These are phyloP conservation scores for Caryocar brasiliense DNA, from an alignment of 441 rosid genomes.

Conservation along the genomic window DNA sequence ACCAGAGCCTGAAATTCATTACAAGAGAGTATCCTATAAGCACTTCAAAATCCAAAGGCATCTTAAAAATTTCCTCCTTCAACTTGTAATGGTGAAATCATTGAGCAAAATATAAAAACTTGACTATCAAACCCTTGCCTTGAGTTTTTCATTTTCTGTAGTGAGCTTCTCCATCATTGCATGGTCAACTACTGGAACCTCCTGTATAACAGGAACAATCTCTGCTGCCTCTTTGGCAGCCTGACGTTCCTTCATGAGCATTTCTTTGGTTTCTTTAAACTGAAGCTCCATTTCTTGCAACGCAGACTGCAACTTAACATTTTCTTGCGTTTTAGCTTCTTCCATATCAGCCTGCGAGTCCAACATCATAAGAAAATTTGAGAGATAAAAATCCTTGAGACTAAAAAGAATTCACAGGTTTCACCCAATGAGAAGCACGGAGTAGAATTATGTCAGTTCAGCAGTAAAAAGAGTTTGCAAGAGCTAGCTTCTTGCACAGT, in stretches of 20 bases:
- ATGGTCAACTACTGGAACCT: conserved; percentile 72
- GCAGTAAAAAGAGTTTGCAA: no score
- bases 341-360: conserved; percentile 68
- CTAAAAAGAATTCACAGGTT: not conserved
- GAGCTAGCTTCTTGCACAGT: no score
- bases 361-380: conserved; percentile 8
- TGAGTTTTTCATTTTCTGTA: conserved; percentile 79
- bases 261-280: conserved; percentile 73
- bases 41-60: no score
- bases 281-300: conserved; percentile 65
- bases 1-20: conserved; percentile 56
- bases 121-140: conserved; percentile 39
- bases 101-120: not conserved
- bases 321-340: conserved; percentile 87
- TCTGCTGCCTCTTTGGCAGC: conserved; percentile 59
- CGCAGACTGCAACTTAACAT: conserved; percentile 70
- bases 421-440: not conserved
- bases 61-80: no score
- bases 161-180: conserved; percentile 55
- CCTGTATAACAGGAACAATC: conserved; percentile 64
- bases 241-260: conserved; percentile 65
- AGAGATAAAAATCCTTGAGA: conserved; percentile 2
- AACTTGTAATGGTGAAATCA: no score
- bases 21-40: conserved; percentile 4
- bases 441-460: no score